A percentile compares a stretch with the other conserved stretches of the same genome.
These are phyloP conservation scores for Suhomyces tanzawaensis DNA, from an alignment of 805 yeast genomes.

Conservation along the genomic window DNA sequence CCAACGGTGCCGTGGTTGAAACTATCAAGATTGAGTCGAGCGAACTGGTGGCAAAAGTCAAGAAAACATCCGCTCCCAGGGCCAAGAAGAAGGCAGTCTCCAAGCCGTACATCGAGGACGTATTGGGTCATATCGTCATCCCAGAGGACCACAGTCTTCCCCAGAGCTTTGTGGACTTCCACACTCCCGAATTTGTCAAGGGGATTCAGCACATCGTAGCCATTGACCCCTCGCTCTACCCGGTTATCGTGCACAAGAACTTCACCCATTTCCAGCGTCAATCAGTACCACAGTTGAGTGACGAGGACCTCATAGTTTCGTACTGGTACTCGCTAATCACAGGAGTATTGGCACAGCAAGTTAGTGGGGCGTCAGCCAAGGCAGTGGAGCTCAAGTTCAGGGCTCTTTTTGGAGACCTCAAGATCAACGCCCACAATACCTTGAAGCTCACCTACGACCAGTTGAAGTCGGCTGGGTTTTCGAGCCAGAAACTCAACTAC, in stretches of 20 bases:
- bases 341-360: conserved; percentile 66
- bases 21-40: conserved; percentile 1
- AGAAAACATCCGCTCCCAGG: conserved; percentile 1
- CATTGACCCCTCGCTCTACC: conserved; percentile 35
- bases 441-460: conserved; percentile 40
- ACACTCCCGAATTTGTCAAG: conserved; percentile 31
- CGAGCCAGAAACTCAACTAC: conserved; percentile 65
- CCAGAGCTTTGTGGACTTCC: conserved; percentile 24
- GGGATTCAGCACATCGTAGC: conserved; percentile 30
- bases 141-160: conserved; percentile 20
- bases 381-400: conserved; percentile 54
- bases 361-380: conserved; percentile 77
- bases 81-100: conserved; percentile 5
- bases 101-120: conserved; percentile 9
- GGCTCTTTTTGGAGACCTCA: conserved; percentile 26
- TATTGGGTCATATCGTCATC: conserved; percentile 7
- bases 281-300: neutral
- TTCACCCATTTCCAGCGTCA: conserved; percentile 23
- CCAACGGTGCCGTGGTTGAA: no score
- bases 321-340: conserved; percentile 39
- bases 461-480: conserved; percentile 65
- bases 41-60: neutral
- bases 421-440: conserved; percentile 55
- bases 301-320: conserved; percentile 18
- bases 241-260: conserved; percentile 26